Percentiles rank a stretch among this genome's conserved stretches.
phyloP scores from a whole-genome alignment of 139 green algal genomes.

The Coccomyxa sp. region DNA sequence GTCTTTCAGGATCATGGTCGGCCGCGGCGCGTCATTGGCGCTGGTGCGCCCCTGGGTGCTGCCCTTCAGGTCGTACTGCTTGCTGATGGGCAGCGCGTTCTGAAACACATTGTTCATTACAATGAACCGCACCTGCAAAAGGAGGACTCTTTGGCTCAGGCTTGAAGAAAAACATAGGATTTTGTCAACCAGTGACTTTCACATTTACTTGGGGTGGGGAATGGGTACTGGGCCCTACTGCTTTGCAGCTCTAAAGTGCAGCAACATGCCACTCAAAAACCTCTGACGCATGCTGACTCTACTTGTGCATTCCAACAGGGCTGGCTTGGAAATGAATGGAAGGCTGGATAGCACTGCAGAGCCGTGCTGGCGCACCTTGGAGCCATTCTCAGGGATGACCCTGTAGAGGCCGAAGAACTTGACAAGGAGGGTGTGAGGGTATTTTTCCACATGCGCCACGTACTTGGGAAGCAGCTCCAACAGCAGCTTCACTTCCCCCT shows the following conservation, averaged over 20 bases:
- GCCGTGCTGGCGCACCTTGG: constrained; percentile 42
- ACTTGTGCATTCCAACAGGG: background rate
- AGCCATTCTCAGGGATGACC: constrained; percentile 69
- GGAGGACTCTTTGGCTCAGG: background rate
- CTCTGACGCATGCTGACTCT: background rate
- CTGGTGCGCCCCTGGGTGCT: constrained; percentile 61
- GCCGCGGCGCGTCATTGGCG: background rate
- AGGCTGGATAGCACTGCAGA: background rate
- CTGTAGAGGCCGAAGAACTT: constrained; percentile 90
- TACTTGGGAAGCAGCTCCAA: constrained; percentile 78
- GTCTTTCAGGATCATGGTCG: constrained; percentile 77
- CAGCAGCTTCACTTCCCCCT: constrained; percentile 69
- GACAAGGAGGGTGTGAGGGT: constrained; percentile 73
- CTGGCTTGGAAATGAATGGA: background rate
- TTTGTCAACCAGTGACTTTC: too few species aligned
- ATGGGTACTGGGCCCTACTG: too few species aligned
- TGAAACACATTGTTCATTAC: constrained; percentile 95
- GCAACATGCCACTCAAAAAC: too few species aligned
- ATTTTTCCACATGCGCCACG: constrained; percentile 59
- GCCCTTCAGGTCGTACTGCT: constrained; percentile 92
- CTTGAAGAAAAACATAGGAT: too few species aligned
- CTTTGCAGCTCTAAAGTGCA: too few species aligned
- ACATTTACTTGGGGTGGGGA: too few species aligned
- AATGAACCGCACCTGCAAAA: constrained; percentile 80
- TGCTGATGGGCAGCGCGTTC: constrained; percentile 81